Percentiles rank a stretch among this genome's conserved stretches.
Conservation (phyloP, 2,329 filamentous ascomycete genomes). For the Nannizziopsis barbatae region DNA sequence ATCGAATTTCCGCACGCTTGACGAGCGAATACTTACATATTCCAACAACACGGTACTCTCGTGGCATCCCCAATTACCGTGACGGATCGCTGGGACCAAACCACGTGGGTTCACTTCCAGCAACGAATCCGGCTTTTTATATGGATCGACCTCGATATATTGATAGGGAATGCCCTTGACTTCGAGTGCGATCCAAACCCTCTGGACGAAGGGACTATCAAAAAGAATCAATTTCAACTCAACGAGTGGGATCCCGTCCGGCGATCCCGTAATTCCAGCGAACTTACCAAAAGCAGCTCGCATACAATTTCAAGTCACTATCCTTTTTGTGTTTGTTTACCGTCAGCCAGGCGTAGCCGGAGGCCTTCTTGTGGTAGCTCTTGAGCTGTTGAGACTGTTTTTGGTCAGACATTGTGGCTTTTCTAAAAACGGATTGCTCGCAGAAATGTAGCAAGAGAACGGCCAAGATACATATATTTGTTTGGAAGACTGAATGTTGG, state of each 20-base stretch:
- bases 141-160: conserved; percentile 76
- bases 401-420: conserved; percentile 35
- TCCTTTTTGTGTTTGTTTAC: conserved; percentile 60
- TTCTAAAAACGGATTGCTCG: not conserved
- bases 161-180: conserved; percentile 68
- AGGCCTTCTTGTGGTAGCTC: conserved; percentile 59
- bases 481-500: not conserved
- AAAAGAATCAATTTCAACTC: not conserved
- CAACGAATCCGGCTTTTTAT: conserved; percentile 58
- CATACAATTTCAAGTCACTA: conserved; percentile 63
- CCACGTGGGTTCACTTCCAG: conserved; percentile 67
- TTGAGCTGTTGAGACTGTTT: conserved; percentile 46
- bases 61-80: conserved; percentile 71
- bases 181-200: conserved; percentile 81
- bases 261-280: not conserved
- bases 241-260: conserved; percentile 3
- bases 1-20: not conserved
- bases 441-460: no score
- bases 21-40: conserved; percentile 49
- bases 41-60: conserved; percentile 75
- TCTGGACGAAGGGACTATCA: conserved; percentile 66
- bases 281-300: conserved; percentile 68
- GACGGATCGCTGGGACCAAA: conserved; percentile 62
- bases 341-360: conserved; percentile 58
- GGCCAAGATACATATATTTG: not conserved